Evolutionary conservation across 1,284 basidiomycete species (phyloP).

Genomic region (Schizophyllum amplum): DNA sequence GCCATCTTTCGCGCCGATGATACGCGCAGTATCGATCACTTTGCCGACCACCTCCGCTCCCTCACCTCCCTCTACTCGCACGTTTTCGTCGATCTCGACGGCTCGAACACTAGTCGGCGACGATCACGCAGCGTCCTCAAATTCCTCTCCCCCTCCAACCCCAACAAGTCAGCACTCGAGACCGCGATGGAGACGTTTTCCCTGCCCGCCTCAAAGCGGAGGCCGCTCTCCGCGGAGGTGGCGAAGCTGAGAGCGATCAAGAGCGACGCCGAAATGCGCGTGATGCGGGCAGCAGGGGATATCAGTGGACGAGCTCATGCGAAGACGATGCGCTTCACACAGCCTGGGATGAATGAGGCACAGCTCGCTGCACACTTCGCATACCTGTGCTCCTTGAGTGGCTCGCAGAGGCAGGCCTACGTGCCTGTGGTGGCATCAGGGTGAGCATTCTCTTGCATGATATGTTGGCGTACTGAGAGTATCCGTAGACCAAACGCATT

Average conservation of each 20-base stretch:
- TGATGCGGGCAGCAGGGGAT: conserved; percentile 71
- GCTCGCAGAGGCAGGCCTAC: conserved; percentile 82
- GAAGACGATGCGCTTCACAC: conserved; percentile 79
- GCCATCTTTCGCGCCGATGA: conserved; percentile 72
- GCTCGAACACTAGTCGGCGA: background rate
- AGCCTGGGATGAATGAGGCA: conserved; percentile 65
- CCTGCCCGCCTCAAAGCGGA: conserved; percentile 35
- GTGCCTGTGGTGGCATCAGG: conserved; percentile 94
- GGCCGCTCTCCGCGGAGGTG: conserved; percentile 51
- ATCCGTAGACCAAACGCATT: conserved; percentile 80
- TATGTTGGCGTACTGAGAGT: no score
- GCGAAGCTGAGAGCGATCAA: conserved; percentile 62
- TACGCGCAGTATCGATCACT: conserved; percentile 46
- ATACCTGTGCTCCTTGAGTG: conserved; percentile 73
- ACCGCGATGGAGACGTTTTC: no score
- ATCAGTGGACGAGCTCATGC: conserved; percentile 72
- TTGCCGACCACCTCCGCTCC: conserved; percentile 44
- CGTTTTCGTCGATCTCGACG: conserved; percentile 33
- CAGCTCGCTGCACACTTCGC: conserved; percentile 83
- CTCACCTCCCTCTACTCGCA: conserved; percentile 28
- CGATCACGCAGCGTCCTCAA: conserved; percentile 24
- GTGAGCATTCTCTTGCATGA: no score
- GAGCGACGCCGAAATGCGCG: conserved; percentile 55
- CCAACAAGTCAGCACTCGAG: no score
- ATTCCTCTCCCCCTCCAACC: conserved; percentile 31